Base-by-base conservation (phyloP, 306 rosid species). In the Inga oerstediana region DNA sequence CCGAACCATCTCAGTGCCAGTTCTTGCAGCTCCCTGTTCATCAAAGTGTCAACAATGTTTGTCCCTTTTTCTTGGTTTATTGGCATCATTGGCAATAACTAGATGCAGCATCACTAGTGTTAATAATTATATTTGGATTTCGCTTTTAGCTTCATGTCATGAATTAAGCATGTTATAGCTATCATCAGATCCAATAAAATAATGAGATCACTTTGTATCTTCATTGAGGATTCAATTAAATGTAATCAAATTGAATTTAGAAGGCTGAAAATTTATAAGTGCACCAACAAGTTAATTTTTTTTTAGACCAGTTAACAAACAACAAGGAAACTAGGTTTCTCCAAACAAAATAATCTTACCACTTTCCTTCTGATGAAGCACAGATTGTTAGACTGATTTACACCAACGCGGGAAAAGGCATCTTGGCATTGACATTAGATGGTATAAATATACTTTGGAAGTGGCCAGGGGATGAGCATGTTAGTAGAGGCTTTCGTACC, bases 381-480 rank as follows among this genome's bases (percentile, higher is more conserved):
- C 90, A 87, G 89, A 79, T 89, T 79, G 41, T 84, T 20, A 73
- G 84, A 72, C 52, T 87, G 82, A 30, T n/a, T 56, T 89, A 87
- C 86, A 84, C 79, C 79, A 74, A 76, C 46, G 76, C 41, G 10
- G 92, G 88, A 59, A 71, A 71, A 30, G 79, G 65, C 32, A 76
- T 89, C 69, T 69, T 89, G 80, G 91, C 88, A 13, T 79, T 89
- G 75, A 45, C 85, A 56, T 78, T 81, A 12, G 84, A 74, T 65
- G 89, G 85, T 54, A 46, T 61, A 66, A 84, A 85, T 68, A 32
- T 75, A 39, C 82, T 87, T 54, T 89, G 92, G 92, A 87, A 81
- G 79, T 87, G 90, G 92, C 85, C 70, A 81, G 46, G 27, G 41
- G 37, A 72, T 34, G 81, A 64, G 20, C 74, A 72, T 82, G 91